Evolutionary conservation across 2,329 filamentous ascomycete species (phyloP).

Genomic region (Scopulariopsis brevicaulis): DNA sequence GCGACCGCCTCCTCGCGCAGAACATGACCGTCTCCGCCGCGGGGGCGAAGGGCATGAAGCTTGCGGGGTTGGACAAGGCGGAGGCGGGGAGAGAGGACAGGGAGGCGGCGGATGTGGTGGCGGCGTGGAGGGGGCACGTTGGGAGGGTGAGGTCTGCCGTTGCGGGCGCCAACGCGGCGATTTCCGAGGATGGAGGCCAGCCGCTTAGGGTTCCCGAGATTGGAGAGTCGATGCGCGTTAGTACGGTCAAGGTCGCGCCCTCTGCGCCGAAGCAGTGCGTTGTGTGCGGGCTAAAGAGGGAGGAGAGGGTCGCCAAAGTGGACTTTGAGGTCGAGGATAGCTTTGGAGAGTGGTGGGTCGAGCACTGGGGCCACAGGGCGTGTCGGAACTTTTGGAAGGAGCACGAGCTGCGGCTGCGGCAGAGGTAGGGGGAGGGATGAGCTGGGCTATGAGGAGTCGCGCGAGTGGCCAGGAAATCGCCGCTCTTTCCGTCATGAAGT

Average conservation of each 20-base stretch:
- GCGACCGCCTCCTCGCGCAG: constrained; percentile 74
- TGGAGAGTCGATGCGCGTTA: constrained; percentile 55
- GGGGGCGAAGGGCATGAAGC: constrained; percentile 79
- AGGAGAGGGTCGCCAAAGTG: constrained; percentile 68
- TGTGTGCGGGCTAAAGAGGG: constrained; percentile 77
- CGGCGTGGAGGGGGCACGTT: constrained; percentile 63
- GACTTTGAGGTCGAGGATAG: constrained; percentile 74
- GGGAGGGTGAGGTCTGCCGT: constrained; percentile 64
- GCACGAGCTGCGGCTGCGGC: constrained; percentile 58
- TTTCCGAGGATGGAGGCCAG: constrained; percentile 21
- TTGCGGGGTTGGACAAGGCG: constrained; percentile 72
- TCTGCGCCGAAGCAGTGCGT: constrained; percentile 68
- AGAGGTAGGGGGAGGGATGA: constrained; percentile 34
- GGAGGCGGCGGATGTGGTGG: constrained; percentile 68
- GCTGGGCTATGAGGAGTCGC: background rate
- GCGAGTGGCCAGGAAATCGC: no score
- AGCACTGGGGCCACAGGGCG: constrained; percentile 71
- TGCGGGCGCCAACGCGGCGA: constrained; percentile 51
- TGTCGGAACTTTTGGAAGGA: constrained; percentile 81
- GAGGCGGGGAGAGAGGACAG: constrained; percentile 77
- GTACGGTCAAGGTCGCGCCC: constrained; percentile 59
- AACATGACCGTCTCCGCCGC: constrained; percentile 78
- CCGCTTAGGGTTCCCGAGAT: constrained; percentile 56
- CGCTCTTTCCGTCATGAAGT: no score
- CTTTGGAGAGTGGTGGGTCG: constrained; percentile 95